A percentile compares a stretch with the other conserved stretches of the same genome.
These are phyloP conservation scores for Colletotrichum coccodes DNA, from an alignment of 2,329 filamentous ascomycete species.

Conservation along the genomic window DNA sequence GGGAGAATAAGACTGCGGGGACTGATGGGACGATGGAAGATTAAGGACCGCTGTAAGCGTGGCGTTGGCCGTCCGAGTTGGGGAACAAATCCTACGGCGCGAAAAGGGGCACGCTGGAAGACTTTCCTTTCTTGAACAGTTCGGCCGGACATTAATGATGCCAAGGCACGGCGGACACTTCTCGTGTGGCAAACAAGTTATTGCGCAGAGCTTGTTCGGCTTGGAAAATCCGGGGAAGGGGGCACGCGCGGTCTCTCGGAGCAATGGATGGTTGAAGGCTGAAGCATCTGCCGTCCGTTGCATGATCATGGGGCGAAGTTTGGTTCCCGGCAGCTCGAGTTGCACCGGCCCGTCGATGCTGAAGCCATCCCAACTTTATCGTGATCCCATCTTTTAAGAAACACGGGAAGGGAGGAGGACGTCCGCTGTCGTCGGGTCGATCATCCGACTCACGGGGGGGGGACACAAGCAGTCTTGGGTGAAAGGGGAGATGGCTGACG, in stretches of 20 bases:
- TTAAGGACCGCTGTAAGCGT: conserved; percentile 18
- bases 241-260: neutral
- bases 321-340: neutral
- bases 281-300: neutral
- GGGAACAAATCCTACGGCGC: conserved; percentile 20
- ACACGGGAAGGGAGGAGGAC: neutral
- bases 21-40: conserved; percentile 20
- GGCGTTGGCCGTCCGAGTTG: conserved; percentile 14
- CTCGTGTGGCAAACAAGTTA: conserved; percentile 1
- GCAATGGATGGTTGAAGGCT: neutral
- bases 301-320: neutral
- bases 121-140: conserved; percentile 14
- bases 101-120: conserved; percentile 18
- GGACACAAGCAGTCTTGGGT: neutral
- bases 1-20: conserved; percentile 21
- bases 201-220: neutral
- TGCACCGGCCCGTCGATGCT: neutral
- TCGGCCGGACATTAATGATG: conserved; percentile 15
- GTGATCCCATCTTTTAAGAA: neutral
- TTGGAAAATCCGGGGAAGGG: conserved; percentile 18
- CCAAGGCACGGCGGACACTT: conserved; percentile 18
- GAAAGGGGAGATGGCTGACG: neutral
- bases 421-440: conserved; percentile 13
- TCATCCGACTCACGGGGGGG: conserved; percentile 14
- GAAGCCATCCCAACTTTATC: conserved; percentile 3